Evolutionary conservation across 2,329 filamentous ascomycete species (phyloP).

Genomic region (Albophoma yamanashiensis): DNA sequence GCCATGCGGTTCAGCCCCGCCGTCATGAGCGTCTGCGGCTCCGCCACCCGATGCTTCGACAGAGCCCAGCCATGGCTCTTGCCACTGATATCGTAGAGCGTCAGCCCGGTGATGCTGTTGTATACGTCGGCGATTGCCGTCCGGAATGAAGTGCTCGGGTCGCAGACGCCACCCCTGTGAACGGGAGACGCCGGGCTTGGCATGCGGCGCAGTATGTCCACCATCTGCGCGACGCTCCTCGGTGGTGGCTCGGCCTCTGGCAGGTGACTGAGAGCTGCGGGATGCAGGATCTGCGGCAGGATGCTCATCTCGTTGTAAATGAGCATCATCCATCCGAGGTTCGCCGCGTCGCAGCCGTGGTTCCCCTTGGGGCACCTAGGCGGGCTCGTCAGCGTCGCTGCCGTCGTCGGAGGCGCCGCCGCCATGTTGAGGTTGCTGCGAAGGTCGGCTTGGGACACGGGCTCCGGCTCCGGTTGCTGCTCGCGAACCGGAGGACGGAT

Average conservation of each 20-base stretch:
- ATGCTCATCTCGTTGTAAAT: constrained; percentile 36
- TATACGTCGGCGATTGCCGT: constrained; percentile 37
- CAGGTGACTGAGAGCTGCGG: constrained; percentile 13
- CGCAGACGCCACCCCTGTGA: constrained; percentile 33
- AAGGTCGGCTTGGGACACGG: constrained; percentile 9
- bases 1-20: constrained; percentile 21
- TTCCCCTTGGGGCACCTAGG: constrained; percentile 39
- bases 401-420: constrained; percentile 5
- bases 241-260: constrained; percentile 14
- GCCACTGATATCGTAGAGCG: constrained; percentile 36
- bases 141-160: constrained; percentile 36
- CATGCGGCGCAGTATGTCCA: constrained; percentile 30
- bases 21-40: constrained; percentile 23
- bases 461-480: constrained; percentile 7
- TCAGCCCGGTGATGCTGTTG: constrained; percentile 38
- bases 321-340: constrained; percentile 44
- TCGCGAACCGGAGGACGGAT: constrained; percentile 18
- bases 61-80: constrained; percentile 38
- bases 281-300: constrained; percentile 27
- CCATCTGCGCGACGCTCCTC: constrained; percentile 32
- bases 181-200: constrained; percentile 31
- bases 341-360: constrained; percentile 39
- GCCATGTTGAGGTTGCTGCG: constrained; percentile 9
- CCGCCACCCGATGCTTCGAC: constrained; percentile 24
- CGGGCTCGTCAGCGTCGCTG: constrained; percentile 20